Base-by-base conservation (phyloP, 192 early-diverging fungal species). In the Coemansia brasiliensis region DNA sequence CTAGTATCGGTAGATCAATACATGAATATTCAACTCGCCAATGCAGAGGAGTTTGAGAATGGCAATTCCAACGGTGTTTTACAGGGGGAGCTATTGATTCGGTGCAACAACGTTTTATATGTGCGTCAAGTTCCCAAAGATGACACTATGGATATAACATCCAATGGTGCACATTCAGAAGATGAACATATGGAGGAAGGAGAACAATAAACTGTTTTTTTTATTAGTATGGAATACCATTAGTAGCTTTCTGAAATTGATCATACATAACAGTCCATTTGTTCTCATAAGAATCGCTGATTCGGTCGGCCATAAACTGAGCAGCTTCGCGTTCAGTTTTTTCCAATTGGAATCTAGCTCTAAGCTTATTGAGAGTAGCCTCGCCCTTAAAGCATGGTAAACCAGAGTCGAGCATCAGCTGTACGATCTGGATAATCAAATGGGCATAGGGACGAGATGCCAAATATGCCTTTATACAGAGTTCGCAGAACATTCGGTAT, bases 381-480 rank as follows among this genome's bases (percentile, higher is more conserved):
- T 99, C 94, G 26, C 91, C 92, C 66, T 93, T 97, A 82, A 99
- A 99, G 73, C 95, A 98, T 1, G 97, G 97, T 51, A 99, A 69
- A 2, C 95, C 94, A 13, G 96, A 98, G 17, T 94, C 92, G 24
- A 94, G 79, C 95, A 99, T 98, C 48, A 98, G 70, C 2, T 81
- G 63, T 15, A 99, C 94, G 61, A 96, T 82, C 57, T 92, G 87
- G 35, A 93, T 84, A 46, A 99, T 92, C 63, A 92, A 79, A 37
- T 96, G 94, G 0, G 96, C 94, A 56, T 95, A 90, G 18, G 93
- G 94, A 6, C 97, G 83, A 37, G 84, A 78, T 3, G 97, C 93
- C 72, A 99, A 69, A 66, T 93, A 98, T 0, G 92, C 88, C 73
- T 93, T 93, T 52, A 99, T 85, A 24, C 88, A 86, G 13, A 94